Conservation (phyloP, 305 asterid genomes). For the Euphrasia arctica region DNA sequence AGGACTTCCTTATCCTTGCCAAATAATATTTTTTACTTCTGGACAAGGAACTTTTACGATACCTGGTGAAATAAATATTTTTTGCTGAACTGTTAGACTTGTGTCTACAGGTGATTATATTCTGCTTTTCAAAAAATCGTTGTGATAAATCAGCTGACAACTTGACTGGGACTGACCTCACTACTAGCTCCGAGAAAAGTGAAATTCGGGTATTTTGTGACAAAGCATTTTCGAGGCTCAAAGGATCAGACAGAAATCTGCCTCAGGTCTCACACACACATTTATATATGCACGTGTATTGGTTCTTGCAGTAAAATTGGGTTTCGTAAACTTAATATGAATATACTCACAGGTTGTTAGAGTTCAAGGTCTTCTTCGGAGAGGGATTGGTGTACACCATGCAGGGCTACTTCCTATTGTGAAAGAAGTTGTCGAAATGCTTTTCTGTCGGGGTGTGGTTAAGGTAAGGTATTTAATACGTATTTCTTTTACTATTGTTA, state of each 20-base stretch:
- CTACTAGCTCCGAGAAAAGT: conserved; percentile 92
- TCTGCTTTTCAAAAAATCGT: conserved; percentile 94
- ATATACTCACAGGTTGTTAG: conserved; percentile 67
- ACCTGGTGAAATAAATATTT: conserved; percentile 8
- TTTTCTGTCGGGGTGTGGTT: conserved; percentile 94
- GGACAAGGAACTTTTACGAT: conserved; percentile 23
- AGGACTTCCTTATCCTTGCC: conserved; percentile 19
- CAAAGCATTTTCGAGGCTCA: conserved; percentile 94
- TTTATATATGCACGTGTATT: conserved; percentile 24
- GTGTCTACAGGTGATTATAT: conserved; percentile 79
- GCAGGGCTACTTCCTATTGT: conserved; percentile 98
- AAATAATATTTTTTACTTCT: conserved; percentile 16
- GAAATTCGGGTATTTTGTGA: conserved; percentile 94
- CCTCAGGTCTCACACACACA: conserved; percentile 65
- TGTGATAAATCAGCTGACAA: conserved; percentile 93
- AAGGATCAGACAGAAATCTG: conserved; percentile 94
- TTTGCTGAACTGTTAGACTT: conserved; percentile 22
- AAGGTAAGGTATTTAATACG: conserved; percentile 53
- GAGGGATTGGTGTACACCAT: conserved; percentile 98
- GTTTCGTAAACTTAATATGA: conserved; percentile 29
- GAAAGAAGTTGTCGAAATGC: conserved; percentile 99
- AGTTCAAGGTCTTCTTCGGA: conserved; percentile 85
- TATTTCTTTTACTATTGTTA: conserved; percentile 9
- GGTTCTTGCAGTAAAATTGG: conserved; percentile 18
- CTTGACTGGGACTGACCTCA: conserved; percentile 85